These are phyloP conservation scores for Scedosporium aurantiacum DNA, from an alignment of 2,329 filamentous ascomycete species.

Conservation along the genomic window DNA sequence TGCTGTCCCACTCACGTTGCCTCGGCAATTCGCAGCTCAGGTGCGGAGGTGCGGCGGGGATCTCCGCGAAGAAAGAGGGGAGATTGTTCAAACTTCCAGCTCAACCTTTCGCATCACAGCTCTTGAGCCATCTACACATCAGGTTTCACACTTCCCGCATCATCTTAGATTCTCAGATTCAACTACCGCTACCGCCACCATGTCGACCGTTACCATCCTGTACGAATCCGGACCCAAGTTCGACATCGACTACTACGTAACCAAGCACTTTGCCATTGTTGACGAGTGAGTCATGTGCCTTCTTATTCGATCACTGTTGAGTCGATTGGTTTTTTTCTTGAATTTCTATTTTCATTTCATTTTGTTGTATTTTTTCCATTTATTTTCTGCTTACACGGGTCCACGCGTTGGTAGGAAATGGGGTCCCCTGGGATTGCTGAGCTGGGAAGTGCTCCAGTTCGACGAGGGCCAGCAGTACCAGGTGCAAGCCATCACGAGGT, in stretches of 20 bases:
- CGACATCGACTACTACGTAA: neutral
- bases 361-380: too few species aligned
- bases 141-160: too few species aligned
- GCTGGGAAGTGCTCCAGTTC: neutral
- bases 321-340: too few species aligned
- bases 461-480: neutral
- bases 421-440: neutral
- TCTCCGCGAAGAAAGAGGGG: too few species aligned
- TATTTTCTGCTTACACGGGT: too few species aligned
- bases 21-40: too few species aligned
- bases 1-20: too few species aligned
- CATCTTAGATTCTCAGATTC: neutral
- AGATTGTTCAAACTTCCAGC: too few species aligned
- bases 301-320: neutral
- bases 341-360: too few species aligned
- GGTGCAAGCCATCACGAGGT: neutral
- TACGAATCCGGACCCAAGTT: neutral
- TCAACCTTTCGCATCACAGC: too few species aligned
- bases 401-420: neutral
- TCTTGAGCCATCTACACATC: too few species aligned
- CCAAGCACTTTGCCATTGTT: neutral
- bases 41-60: too few species aligned
- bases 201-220: conserved; percentile 7
- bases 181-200: conserved; percentile 12
- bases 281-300: neutral